Base-by-base conservation (phyloP, 2,329 filamentous ascomycete species). In the Xylariales sp. region DNA sequence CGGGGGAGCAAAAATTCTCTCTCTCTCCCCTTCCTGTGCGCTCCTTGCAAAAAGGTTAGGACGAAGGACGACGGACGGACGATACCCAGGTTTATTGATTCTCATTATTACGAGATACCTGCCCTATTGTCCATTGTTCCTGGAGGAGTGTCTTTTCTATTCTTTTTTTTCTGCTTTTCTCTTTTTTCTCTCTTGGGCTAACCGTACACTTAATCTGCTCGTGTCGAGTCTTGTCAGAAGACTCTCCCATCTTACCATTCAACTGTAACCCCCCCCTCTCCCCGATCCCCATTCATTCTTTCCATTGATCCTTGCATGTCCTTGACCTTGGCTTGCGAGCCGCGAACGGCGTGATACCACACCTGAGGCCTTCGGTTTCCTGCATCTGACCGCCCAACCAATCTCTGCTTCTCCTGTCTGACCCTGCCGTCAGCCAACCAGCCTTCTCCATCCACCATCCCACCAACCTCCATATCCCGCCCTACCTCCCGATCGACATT, bases 371-470 rank as follows among this genome's bases (percentile, higher is more conserved):
- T 58, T 70, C 74, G 71, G 72, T 69, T 75, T 73, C 69, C 69
- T 75, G 75, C 75, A 75, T 75, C 70, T 70, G 70, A 69, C 72
- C 74, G 72, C 73, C 72, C 69, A 71, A 71, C 71, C 73, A 75
- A 76, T 75, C 73, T 72, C 57, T 60, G 64, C 65, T 62, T 72
- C 71, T 73, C 74, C 73, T 75, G 69, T 71, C 73, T 71, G 66
- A 72, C 65, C 68, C 63, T 66, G 46, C 64, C 64, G 52, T 53
- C 71, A 73, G 69, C 73, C 75, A 75, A 75, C 74, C 73, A 73
- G 69, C 71, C 72, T 64, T 64, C 62, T 66, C 68, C 65, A 67
- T 65, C 64, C 56, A 1, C 58, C 67, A 69, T 68, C 62, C 67
- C 67, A 68, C 69, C 71, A 70, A 67, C 67, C 54, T 71, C 70